Evolutionary conservation across 2,329 filamentous ascomycete species (phyloP).

Genomic region (Penicillium crustosum): DNA sequence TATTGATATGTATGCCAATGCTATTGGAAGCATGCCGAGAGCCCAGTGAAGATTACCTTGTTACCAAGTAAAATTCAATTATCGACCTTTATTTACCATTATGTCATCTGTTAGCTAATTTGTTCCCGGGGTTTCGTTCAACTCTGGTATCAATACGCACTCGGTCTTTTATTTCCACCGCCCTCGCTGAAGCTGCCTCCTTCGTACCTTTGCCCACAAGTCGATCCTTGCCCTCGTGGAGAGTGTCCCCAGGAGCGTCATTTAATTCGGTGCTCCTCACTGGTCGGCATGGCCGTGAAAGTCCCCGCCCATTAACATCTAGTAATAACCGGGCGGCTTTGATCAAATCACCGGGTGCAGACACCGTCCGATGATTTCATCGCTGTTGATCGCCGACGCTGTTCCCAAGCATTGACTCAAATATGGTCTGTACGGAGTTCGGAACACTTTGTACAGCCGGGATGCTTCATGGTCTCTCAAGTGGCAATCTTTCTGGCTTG

Average conservation of each 20-base stretch:
- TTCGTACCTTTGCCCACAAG: constrained; percentile 19
- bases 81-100: constrained; percentile 15
- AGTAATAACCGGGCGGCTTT: constrained; percentile 15
- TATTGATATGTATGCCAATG: constrained; percentile 17
- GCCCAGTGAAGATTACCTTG: neutral
- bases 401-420: constrained; percentile 1
- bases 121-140: neutral
- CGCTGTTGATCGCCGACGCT: constrained; percentile 10
- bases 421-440: neutral
- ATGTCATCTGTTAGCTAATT: constrained; percentile 15
- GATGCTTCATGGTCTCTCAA: neutral
- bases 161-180: constrained; percentile 6
- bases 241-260: constrained; percentile 23
- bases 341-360: constrained; percentile 20
- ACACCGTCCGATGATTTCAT: constrained; percentile 24
- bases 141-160: constrained; percentile 14
- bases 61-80: neutral
- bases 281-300: constrained; percentile 12
- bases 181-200: constrained; percentile 25
- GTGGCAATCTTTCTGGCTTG: neutral
- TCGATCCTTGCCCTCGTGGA: constrained; percentile 24
- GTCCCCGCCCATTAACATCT: constrained; percentile 15
- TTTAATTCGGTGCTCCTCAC: constrained; percentile 23
- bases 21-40: constrained; percentile 8
- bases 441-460: neutral